Evolutionary conservation across 495 filamentous ascomycete species (phyloP).

Genomic region (Penicillium bovifimosum): DNA sequence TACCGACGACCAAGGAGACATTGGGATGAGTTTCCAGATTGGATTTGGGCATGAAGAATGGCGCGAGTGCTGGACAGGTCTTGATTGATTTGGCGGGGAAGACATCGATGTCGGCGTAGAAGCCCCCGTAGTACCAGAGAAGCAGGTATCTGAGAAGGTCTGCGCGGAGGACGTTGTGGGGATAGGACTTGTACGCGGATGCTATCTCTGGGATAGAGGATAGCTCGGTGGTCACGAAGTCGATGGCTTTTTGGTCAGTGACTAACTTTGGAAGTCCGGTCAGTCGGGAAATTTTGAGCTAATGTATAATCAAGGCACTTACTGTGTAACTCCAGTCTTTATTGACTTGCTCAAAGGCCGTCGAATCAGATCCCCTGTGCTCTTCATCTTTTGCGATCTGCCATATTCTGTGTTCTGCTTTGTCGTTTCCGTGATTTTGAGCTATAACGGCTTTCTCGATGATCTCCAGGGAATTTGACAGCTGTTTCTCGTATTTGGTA

Average conservation of each 20-base stretch:
- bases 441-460: neutral
- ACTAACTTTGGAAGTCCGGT: slow-evolving; percentile 19
- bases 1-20: slow-evolving; percentile 34
- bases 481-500: neutral
- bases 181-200: slow-evolving; percentile 27
- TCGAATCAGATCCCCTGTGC: neutral
- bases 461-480: neutral
- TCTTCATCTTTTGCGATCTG: neutral
- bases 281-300: neutral
- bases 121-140: slow-evolving; percentile 44
- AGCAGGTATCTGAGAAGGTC: slow-evolving; percentile 47
- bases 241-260: slow-evolving; percentile 23
- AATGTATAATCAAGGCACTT: neutral
- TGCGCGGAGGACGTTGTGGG: slow-evolving; percentile 35
- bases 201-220: slow-evolving; percentile 27
- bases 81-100: slow-evolving; percentile 29
- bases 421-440: neutral
- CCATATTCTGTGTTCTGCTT: neutral
- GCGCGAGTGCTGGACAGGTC: slow-evolving; percentile 25
- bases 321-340: neutral
- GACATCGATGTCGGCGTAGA: slow-evolving; percentile 47
- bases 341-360: neutral
- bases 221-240: slow-evolving; percentile 25
- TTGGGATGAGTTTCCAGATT: slow-evolving; percentile 17
- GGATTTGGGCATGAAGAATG: slow-evolving; percentile 2